Evolutionary conservation across 192 early-diverging fungal genomes (phyloP), one percentile per base, ranked within the genome.

Genomic region (Coemansia sp.): DNA sequence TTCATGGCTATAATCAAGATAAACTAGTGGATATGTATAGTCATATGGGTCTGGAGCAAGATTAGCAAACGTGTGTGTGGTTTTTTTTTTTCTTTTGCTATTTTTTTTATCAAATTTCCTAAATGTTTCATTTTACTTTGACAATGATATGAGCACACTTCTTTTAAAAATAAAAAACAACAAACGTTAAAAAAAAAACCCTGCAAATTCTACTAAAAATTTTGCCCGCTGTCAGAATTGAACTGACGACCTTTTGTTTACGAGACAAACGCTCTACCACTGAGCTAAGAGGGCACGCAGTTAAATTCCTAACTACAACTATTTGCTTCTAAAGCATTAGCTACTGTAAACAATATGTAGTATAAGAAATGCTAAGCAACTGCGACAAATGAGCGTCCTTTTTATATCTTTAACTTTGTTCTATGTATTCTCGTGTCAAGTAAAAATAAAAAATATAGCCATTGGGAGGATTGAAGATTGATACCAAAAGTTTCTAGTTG

Each of bases 1-100:
- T 98, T 55, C 78, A 86, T 65, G 81, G 88, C 48, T 70, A 78
- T 26, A 91, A 91, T 70, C 82, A 86, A 54, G 49, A 67, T 14
- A 60, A 71, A 53, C 58, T 78, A 7, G 59, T 65, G 5, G 69
- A 67, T 8, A 78, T 78, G 75, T 68, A 65, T 32, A 10, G 27
- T 3, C 48, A 68, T 25, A 65, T 78, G 69, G 47, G 53, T 8
- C 38, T 78, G 25, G 55, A 66, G 22, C 31, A 62, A 25, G 16
- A 18, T 4, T 12, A 0, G 4, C 18, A 49, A 31, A 7, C 26
- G 0, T 7, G 19, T 19, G 12, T 12, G 1, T 12, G 14, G 22
- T 12, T 9, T 7, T 57, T 34, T n/a, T 49, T 25, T 57, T 4
- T 30, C 10, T 56, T 56, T 65, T 21, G 24, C 51, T 5, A 44